Evolutionary conservation across 2,329 filamentous ascomycete genomes (phyloP).

Genomic region (Exophiala viscosa): DNA sequence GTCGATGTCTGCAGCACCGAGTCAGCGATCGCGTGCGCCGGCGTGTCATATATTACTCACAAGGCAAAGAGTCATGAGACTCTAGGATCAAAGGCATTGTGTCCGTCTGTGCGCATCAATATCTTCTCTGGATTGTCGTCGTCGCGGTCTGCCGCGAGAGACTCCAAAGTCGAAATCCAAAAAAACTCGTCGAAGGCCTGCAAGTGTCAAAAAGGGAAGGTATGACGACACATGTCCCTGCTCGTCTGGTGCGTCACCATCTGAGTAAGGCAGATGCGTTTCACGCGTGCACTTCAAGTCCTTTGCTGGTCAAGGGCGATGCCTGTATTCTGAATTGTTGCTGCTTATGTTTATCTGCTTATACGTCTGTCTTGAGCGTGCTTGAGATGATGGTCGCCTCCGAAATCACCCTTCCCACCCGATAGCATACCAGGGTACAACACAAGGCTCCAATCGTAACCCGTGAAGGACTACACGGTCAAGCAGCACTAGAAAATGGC

Average conservation of each 20-base stretch:
- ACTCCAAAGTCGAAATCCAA: background rate
- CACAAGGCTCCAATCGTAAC: constrained; percentile 1
- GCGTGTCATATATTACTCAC: constrained; percentile 15
- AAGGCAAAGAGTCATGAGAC: constrained; percentile 57
- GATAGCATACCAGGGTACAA: background rate
- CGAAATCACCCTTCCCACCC: background rate
- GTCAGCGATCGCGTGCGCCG: constrained; percentile 17
- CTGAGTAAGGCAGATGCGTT: too few species aligned
- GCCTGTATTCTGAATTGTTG: too few species aligned
- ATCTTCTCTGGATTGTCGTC: constrained; percentile 1
- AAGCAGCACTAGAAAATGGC: constrained; percentile 16
- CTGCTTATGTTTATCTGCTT: too few species aligned
- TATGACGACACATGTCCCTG: too few species aligned
- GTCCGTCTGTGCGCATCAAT: background rate
- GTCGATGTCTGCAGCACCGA: constrained; percentile 68
- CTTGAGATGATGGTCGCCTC: background rate
- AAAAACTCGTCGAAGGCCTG: too few species aligned
- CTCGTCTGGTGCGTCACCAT: too few species aligned
- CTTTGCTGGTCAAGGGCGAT: too few species aligned
- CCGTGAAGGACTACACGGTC: background rate
- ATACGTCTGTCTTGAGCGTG: background rate
- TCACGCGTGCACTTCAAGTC: too few species aligned
- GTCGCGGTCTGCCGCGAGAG: constrained; percentile 1
- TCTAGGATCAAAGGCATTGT: constrained; percentile 65
- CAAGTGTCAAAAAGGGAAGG: too few species aligned